Evolutionary conservation across 1,139 yeast species (phyloP), one percentile per base, ranked within the genome.

Genomic region (Zhuliangozyma blackwelliae): DNA sequence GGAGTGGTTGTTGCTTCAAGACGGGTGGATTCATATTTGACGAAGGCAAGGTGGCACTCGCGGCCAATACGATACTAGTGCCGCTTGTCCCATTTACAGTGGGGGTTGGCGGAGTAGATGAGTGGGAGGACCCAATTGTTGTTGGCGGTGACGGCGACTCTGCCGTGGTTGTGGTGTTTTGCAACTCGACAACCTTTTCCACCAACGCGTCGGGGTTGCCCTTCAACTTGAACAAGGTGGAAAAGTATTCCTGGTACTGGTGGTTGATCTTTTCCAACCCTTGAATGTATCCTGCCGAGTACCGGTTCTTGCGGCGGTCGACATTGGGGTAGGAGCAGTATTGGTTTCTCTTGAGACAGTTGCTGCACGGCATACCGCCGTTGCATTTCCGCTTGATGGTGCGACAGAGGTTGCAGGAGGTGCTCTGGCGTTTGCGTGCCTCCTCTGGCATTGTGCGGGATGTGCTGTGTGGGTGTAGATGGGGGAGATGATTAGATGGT

Each of bases 341-440:
- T 7, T 34, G 36, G 27, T 33, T 34, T 29, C 42, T 34, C 7
- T 32, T 38, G 10, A 29, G 33, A 37, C 54, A 50, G 26, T 43
- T 44, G 3, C 43, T 41, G 42, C 54, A 50, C 0, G 54, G 54
- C 13, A 31, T 28, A 2, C 46, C 40, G n/a, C 54, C 53, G 23
- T 36, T 41, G 35, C 52, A 48, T 33, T 44, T 45, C 29, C 47
- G 31, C 33, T 49, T 43, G 27, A 42, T 40, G 10, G 43, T 40
- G 25, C 54, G 44, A 38, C 53, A 48, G 34, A 45, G 37, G 29
- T 39, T 45, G 36, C 54, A 47, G 20, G 41, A 38, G n/a, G 37
- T 38, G 5, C 34, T 25, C 25, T 38, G 41, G 28, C 41, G 29
- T 32, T 40, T 22, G 23, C 23, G 23, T 9, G 23, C 3, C 5